These are phyloP conservation scores for Dendrocalamus sinicus DNA, from an alignment of 176 grass and related monocot genomes.

Conservation along the genomic window DNA sequence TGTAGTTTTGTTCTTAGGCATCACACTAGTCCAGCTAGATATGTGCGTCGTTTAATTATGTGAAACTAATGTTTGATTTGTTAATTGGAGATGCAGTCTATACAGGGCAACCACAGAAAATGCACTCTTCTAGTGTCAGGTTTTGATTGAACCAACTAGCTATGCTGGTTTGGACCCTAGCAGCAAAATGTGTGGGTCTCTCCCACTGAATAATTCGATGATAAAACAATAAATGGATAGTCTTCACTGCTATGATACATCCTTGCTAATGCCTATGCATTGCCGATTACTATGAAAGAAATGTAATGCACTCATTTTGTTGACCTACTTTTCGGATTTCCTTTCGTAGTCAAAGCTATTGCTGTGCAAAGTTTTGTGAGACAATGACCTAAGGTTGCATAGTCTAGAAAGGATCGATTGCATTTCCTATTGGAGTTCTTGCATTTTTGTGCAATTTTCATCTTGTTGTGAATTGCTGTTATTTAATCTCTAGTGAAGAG, in stretches of 20 bases:
- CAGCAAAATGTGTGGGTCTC: not conserved
- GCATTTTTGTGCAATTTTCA: not conserved
- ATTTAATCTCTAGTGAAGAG: not conserved
- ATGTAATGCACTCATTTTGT: not conserved
- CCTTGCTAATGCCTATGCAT: not conserved
- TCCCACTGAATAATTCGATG: not conserved
- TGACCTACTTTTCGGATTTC: not conserved
- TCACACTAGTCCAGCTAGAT: not conserved
- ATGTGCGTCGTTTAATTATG: not conserved
- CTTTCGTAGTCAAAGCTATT: not conserved
- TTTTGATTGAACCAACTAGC: constrained; percentile 15
- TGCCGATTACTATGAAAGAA: not conserved
- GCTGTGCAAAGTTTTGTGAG: not conserved
- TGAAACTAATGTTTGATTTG: not conserved
- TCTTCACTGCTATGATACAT: not conserved
- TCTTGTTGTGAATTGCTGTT: not conserved
- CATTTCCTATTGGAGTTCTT: constrained; percentile 4
- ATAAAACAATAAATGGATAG: not conserved
- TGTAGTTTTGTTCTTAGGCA: not conserved
- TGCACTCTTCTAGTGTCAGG: not conserved
- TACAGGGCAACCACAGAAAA: not conserved
- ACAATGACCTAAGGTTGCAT: not conserved
- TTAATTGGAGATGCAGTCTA: not conserved
- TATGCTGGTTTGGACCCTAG: not conserved
- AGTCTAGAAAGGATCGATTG: not conserved